These are phyloP conservation scores for Elongisporangium anandrum DNA, from an alignment of 352 stramenopile species.

Conservation along the genomic window DNA sequence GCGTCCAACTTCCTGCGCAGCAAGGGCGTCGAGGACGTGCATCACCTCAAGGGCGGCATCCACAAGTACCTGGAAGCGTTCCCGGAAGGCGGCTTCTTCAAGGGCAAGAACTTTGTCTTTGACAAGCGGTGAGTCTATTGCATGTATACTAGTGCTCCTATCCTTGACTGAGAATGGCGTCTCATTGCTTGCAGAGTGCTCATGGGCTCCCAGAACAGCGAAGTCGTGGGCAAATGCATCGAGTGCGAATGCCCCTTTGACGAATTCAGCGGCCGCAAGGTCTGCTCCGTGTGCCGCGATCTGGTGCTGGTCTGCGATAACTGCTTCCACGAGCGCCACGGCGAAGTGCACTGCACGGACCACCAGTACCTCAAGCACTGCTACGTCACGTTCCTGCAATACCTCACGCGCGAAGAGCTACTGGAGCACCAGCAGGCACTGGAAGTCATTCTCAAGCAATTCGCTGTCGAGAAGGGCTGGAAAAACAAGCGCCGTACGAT, in stretches of 20 bases:
- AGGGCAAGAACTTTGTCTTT: constrained; percentile 79
- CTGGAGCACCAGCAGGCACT: constrained; percentile 37
- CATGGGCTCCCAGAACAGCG: constrained; percentile 51
- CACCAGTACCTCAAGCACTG: constrained; percentile 71
- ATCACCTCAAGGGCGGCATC: constrained; percentile 72
- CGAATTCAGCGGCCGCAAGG: constrained; percentile 61
- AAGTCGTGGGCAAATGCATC: constrained; percentile 71
- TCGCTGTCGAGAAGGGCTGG: constrained; percentile 51
- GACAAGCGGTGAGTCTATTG: constrained; percentile 53
- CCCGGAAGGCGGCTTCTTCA: constrained; percentile 58
- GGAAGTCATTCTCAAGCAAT: constrained; percentile 39
- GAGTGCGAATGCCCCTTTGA: constrained; percentile 51
- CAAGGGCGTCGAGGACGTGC: constrained; percentile 47
- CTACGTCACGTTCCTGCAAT: constrained; percentile 72
- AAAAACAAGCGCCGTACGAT: constrained; percentile 72
- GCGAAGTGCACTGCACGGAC: constrained; percentile 69
- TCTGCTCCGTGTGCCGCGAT: constrained; percentile 71
- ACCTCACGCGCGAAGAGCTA: constrained; percentile 39
- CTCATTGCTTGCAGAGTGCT: constrained; percentile 29
- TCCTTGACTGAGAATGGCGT: not conserved
- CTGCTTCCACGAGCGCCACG: constrained; percentile 53
- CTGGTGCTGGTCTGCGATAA: constrained; percentile 62
- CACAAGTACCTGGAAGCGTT: constrained; percentile 71
- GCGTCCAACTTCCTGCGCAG: constrained; percentile 63
- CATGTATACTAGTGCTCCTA: not conserved